Base-by-base conservation (phyloP, 176 grass and related monocot species). In the Guadua angustifolia region DNA sequence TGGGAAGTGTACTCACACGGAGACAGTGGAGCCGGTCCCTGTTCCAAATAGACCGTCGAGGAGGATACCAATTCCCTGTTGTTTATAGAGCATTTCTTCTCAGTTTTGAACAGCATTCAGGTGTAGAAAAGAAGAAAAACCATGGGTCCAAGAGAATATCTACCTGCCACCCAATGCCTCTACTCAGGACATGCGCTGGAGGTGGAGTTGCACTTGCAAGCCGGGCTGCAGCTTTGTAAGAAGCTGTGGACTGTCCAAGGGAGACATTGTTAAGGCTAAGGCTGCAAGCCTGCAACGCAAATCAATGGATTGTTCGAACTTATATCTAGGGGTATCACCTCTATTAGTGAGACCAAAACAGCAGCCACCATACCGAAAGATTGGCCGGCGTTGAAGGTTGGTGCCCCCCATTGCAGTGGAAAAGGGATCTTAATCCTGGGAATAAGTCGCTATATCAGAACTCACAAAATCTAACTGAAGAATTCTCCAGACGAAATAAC, bases 331-430 rank as follows among this genome's bases (percentile, higher is more conserved):
- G 62, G 10, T 60, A 43, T 81, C 63, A 95, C 96, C 96, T 99
- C 96, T 67, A 95, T 80, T 65, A 99, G 88, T 10, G 96, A 99
- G 45, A 99, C 96, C 67, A 99, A 87, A 53, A 95, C 93, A 75
- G 96, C 96, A 75, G 96, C 86, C 88, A 95, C 94, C 93, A 99
- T 99, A 6, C 96, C 96, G 79, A 99, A 99, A 56, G 89, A 95
- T 73, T 99, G 93, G 46, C 96, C 96, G 13, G 91, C 96, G 79
- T 92, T 85, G 74, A 99, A 99, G 60, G 91, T 99, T 26, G 96
- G 96, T 32, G 96, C 89, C 21, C 96, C 96, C 96, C 96, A 99
- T 84, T 99, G 96, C 75, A 99, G 79, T 5, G 96, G 96, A 55
- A 91, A 99, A 64, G 96, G 96, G 58, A 95, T 89, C 83, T 91